phyloP scores from a whole-genome alignment of 345 rosid genomes.

The Rhodomyrtus tomentosa region DNA sequence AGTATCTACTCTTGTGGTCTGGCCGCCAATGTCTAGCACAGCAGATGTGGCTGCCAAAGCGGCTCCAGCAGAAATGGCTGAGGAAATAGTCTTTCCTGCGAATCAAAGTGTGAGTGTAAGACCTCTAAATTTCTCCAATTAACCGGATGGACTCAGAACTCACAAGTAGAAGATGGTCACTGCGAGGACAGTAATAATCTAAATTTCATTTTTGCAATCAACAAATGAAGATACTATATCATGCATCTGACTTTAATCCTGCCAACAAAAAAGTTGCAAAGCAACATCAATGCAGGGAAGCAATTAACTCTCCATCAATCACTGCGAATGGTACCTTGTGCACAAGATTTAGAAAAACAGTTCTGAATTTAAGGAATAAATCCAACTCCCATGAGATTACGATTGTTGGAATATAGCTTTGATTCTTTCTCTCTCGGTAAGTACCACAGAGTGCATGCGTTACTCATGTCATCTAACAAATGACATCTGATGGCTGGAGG shows the following conservation, averaged over 20 bases:
- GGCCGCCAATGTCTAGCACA: conserved; percentile 78
- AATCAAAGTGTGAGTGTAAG: not conserved
- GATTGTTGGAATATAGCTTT: not conserved
- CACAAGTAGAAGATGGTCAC: not conserved
- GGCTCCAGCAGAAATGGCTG: conserved; percentile 83
- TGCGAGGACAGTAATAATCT: not conserved
- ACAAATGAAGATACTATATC: not conserved
- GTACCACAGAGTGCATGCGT: not conserved
- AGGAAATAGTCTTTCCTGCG: conserved; percentile 75
- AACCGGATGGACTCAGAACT: not conserved
- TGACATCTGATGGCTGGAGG: not conserved
- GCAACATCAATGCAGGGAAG: not conserved
- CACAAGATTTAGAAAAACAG: not conserved
- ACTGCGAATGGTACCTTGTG: not conserved
- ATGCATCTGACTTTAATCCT: not conserved
- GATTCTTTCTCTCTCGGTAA: not conserved
- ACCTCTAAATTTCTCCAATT: not conserved
- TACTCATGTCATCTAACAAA: not conserved
- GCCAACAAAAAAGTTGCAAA: not conserved
- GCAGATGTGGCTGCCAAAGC: conserved; percentile 82
- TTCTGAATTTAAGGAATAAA: not conserved
- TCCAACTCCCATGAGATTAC: not conserved
- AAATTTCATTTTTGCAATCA: not conserved
- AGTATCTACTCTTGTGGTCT: conserved; percentile 75
- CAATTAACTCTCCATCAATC: not conserved